Evolutionary conservation across 202 grass and related monocot species (phyloP), one percentile per base, ranked within the genome.

Genomic region (Panicum virgatum): DNA sequence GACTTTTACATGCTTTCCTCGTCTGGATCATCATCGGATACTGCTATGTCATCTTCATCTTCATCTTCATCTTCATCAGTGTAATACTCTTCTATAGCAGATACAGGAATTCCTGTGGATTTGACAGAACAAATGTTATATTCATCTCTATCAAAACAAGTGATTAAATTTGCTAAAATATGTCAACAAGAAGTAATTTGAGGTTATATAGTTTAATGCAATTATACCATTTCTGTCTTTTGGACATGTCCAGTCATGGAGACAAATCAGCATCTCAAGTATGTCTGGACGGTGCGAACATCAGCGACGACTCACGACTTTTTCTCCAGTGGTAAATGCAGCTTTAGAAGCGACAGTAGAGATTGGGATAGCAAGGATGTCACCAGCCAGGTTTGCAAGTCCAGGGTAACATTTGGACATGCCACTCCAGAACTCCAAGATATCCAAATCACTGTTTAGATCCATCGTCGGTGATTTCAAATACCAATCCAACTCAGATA

Each of bases 241-340:
- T 61, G 77, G 85, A 25, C 79, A 91, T 23, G 82, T 78, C 87
- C 88, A 94, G 50, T 86, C 85, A 57, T 88, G 83, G 53, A 89
- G 78, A 78, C 73, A 90, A 20, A 83, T 72, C 42, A 94, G 40
- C 37, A 69, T 53, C 64, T 94, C 88, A 59, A 93, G 77, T 40
- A 83, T 45, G n/a, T 77, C 72, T 45, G 82, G 69, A 58, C 37
- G 37, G 19, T 90, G 77, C 18, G 34, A 44, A 70, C 69, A 69
- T 56, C 62, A 30, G 20, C 34, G 75, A 82, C 16, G 53, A 53
- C 67, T 78, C 53, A 88, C 22, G 13, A 90, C 63, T 47, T 75
- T 75, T 14, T 68, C 85, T 6, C 74, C 68, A 44, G 68, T 77
- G 51, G 74, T 80, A 72, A 90, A 90, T 66, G 76, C 74, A 60